Conservation (phyloP, 352 stramenopile genomes). For the Phytophthora ohioensis region DNA sequence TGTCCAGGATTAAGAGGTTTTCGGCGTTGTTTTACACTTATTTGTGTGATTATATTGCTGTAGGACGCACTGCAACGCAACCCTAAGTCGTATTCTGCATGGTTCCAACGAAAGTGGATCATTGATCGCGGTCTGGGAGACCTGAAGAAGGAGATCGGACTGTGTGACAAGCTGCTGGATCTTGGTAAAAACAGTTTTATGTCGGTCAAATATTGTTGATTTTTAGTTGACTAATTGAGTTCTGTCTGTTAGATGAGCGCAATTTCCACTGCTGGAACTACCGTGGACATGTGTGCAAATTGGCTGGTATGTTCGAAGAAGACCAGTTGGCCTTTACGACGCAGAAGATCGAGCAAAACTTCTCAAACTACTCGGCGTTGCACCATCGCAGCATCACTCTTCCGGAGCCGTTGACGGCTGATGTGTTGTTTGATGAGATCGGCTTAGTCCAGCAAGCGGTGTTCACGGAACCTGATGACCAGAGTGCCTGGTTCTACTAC, state of each 20-base stretch:
- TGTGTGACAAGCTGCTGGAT: constrained; percentile 80
- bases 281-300: constrained; percentile 76
- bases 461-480: constrained; percentile 99
- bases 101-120: constrained; percentile 91
- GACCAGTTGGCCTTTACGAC: constrained; percentile 95
- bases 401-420: constrained; percentile 52
- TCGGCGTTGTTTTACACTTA: not conserved
- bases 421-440: constrained; percentile 80
- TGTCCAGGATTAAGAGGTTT: not conserved
- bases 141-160: constrained; percentile 74
- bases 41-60: constrained; percentile 10
- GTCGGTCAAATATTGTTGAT: constrained; percentile 7
- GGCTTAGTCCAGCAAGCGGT: constrained; percentile 94
- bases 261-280: constrained; percentile 99
- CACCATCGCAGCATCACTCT: constrained; percentile 75
- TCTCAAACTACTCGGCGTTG: constrained; percentile 97
- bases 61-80: constrained; percentile 95
- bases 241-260: constrained; percentile 91
- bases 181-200: constrained; percentile 65
- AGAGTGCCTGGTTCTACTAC: constrained; percentile 99
- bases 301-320: constrained; percentile 56
- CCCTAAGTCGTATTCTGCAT: constrained; percentile 97
- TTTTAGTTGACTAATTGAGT: constrained; percentile 44
- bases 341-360: constrained; percentile 98
- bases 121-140: constrained; percentile 76